These are phyloP conservation scores for Actinomortierella wolfii DNA, from an alignment of 371 early-diverging fungal genomes.

Conservation along the genomic window DNA sequence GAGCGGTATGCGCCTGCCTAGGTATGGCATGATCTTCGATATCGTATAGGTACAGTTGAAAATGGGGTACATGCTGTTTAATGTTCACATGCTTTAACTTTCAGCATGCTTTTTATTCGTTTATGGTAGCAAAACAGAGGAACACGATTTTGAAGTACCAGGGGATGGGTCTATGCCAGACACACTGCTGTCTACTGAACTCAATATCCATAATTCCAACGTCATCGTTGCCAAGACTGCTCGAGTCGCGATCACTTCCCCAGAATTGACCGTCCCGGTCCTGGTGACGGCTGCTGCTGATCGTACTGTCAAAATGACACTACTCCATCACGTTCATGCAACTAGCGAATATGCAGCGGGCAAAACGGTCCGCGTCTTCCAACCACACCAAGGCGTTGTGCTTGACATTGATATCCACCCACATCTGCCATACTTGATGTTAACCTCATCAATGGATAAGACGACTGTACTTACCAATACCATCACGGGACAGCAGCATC, in stretches of 20 bases:
- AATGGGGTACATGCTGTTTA: not conserved
- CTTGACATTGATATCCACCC: slow-evolving; percentile 75
- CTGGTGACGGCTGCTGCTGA: slow-evolving; percentile 68
- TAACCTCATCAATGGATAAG: slow-evolving; percentile 78
- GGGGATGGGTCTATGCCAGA: slow-evolving; percentile 24
- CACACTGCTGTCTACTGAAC: slow-evolving; percentile 1
- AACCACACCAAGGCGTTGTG: slow-evolving; percentile 64
- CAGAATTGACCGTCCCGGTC: slow-evolving; percentile 38
- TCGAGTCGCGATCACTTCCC: slow-evolving; percentile 14
- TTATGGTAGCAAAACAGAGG: slow-evolving; percentile 18
- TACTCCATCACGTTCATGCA: slow-evolving; percentile 43
- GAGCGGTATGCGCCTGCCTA: slow-evolving; percentile 33
- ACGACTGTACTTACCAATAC: slow-evolving; percentile 64
- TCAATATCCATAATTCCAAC: slow-evolving; percentile 19
- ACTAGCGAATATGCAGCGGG: slow-evolving; percentile 55
- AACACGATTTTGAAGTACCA: slow-evolving; percentile 32
- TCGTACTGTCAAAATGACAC: slow-evolving; percentile 63
- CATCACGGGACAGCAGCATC: slow-evolving; percentile 49
- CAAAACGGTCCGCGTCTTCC: slow-evolving; percentile 56
- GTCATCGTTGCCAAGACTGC: slow-evolving; percentile 36
- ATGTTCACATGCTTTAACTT: no score
- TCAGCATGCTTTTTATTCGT: no score
- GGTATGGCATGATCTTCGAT: slow-evolving; percentile 6
- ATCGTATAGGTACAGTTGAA: not conserved
- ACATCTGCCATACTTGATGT: slow-evolving; percentile 51